These are phyloP conservation scores for Massospora cicadina DNA, from an alignment of 371 early-diverging fungal genomes.

Conservation along the genomic window DNA sequence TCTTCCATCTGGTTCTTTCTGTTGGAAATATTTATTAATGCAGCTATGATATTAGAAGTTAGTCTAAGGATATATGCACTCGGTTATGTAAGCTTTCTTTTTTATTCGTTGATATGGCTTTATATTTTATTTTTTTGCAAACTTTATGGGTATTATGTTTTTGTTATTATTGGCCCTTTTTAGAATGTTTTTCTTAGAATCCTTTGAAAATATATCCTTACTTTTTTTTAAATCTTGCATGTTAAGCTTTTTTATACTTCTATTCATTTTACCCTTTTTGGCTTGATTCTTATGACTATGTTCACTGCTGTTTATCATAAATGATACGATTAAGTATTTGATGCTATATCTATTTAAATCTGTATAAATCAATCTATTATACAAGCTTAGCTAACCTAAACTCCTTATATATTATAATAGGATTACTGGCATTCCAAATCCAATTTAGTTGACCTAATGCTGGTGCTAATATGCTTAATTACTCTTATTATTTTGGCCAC, in stretches of 20 bases:
- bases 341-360: too few relatives aligned
- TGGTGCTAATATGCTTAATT: conserved; percentile 7
- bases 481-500: conserved; percentile 5
- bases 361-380: too few relatives aligned
- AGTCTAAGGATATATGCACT: not conserved
- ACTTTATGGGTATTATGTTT: not conserved
- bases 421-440: conserved; percentile 7
- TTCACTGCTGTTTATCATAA: too few relatives aligned
- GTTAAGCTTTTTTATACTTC: not conserved
- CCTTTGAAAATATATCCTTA: not conserved
- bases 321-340: too few relatives aligned
- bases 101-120: not conserved
- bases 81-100: conserved; percentile 1
- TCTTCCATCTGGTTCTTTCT: not conserved
- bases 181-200: not conserved
- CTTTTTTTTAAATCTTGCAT: not conserved
- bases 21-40: conserved; percentile 9
- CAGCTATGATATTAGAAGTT: conserved; percentile 10
- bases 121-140: not conserved
- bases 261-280: too few relatives aligned
- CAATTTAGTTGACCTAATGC: conserved; percentile 7
- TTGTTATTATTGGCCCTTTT: not conserved
- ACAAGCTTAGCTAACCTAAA: too few relatives aligned
- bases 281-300: too few relatives aligned
- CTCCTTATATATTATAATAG: too few relatives aligned